Base-by-base conservation (phyloP, 2,329 filamentous ascomycete genomes). In the Gaeumannomyces sp. region DNA sequence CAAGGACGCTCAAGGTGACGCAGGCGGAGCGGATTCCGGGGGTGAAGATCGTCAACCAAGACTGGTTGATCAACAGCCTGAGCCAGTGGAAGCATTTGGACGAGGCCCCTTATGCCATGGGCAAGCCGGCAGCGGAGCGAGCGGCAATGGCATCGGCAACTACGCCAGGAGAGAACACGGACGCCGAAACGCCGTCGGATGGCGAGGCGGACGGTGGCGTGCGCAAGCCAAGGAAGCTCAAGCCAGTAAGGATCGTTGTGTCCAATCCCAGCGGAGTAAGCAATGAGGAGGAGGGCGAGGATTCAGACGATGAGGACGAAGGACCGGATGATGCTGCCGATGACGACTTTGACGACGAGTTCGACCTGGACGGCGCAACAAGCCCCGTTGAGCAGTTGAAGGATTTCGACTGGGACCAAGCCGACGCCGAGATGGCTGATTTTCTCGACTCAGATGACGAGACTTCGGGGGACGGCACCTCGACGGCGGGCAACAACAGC, bases 31-130 rank as follows among this genome's bases (percentile, higher is more conserved):
- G 88, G 68, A 90, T 92, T 64, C 82, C 89, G 0, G 86, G 87
- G 63, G 91, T 98, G 76, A 93, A 93, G 74, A 96, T 99, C 66
- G 95, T 99, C 61, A 93, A 89, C 70, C 90, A 93, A 64, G 87
- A 92, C 71, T 99, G 95, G 95, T 86, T 99, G 35, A 83, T 89
- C 38, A 90, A 93, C 69, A 96, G 89, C 64, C 86, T 98, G 68
- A 89, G 87, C 31, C 89, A 90, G 74, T 99, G 95, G 95, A 82
- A 85, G 68, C 88, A 85, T 65, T 80, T 96, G 14, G 88, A 95
- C 65, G 93, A 97, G 74, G 82, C 82, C 2, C 88, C 89, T 0
- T 97, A 94, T 72, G 79, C 90, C n/a, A 83, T 96, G 60, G 82
- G 89, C n/a, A 83, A 93, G 2, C 88, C 92, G 63, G 86, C 89